Evolutionary conservation across 202 grass and related monocot species (phyloP), one percentile per base, ranked within the genome.

Genomic region (Digitaria exilis): DNA sequence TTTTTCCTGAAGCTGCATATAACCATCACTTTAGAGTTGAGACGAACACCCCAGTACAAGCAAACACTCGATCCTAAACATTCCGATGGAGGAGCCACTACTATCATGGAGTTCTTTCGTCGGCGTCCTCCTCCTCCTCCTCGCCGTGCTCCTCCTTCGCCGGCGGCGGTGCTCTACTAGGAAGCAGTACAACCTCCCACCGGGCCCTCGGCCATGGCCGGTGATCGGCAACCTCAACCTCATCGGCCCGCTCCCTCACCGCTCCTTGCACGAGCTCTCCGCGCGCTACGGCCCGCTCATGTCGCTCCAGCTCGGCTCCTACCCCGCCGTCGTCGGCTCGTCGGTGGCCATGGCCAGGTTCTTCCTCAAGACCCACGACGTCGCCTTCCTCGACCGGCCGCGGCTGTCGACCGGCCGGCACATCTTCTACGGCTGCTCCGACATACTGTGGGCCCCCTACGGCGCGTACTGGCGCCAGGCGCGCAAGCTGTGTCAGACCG

Each of bases 191-290:
- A 71, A 49, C 15, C 69, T 71, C 44, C 69, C 69, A 4, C 69
- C 69, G 9, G 69, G 44, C 3, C 69, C 69, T 17, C 44, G 44
- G 42, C 26, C 15, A 0, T 50, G 25, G 69, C 69, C 69, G 69
- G 69, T 71, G 69, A 71, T 71, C 44, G 69, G 69, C 44, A 71
- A 71, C 69, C 69, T 71, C 25, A 18, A 71, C 69, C 69, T 71
- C 15, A 71, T 71, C 16, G 51, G 51, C 72, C 9, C n/a, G 51
- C 72, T 75, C 5, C 72, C 72, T 13, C 72, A 75, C 21, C 72
- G 16, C 72, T 75, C 72, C 51, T 1, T 75, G 12, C 72, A 75
- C 51, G 28, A 57, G 72, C 72, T 75, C 21, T 57, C 72, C 8
- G 6, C 12, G 50, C 0, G 6, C 22, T 29, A 76, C 2, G 73